phyloP scores from a whole-genome alignment of 2,329 filamentous ascomycete genomes.

The Stagonosporopsis rhizophila region DNA sequence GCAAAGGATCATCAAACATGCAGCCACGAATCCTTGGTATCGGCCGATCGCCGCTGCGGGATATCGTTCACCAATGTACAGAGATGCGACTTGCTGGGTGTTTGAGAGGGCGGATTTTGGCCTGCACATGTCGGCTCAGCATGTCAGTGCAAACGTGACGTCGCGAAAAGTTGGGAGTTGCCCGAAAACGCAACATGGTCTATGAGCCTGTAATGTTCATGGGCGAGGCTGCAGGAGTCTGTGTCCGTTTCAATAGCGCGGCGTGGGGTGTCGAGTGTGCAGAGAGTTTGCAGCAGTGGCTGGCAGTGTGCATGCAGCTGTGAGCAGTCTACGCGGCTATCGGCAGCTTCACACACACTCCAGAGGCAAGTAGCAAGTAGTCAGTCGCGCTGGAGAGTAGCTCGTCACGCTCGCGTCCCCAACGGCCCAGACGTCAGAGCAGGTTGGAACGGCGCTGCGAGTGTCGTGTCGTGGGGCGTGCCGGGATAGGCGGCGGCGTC shows the following conservation, averaged over 20 bases:
- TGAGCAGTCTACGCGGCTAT: background rate
- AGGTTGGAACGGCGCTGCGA: background rate
- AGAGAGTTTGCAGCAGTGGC: conserved; percentile 1
- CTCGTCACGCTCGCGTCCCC: background rate
- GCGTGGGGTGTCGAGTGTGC: conserved; percentile 6
- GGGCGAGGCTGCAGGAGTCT: conserved; percentile 2
- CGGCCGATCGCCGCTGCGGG: background rate
- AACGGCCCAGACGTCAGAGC: background rate
- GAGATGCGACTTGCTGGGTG: background rate
- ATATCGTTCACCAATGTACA: background rate
- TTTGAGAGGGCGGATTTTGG: background rate
- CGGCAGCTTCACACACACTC: background rate
- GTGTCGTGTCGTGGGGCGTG: conserved; percentile 8
- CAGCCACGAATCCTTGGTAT: conserved; percentile 2
- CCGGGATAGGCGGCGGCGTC: conserved; percentile 12
- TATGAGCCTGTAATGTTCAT: background rate
- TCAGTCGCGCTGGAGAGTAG: background rate
- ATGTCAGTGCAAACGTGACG: conserved; percentile 13
- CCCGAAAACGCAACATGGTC: background rate
- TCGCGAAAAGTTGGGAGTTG: background rate
- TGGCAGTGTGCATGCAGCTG: conserved; percentile 3
- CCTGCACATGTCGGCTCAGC: background rate
- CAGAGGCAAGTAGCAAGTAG: too few relatives aligned
- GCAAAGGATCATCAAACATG: conserved; percentile 14
- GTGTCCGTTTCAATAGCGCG: conserved; percentile 5